phyloP scores from a whole-genome alignment of 163 green algal genomes.

The Chlamydomonas reinhardtii region DNA sequence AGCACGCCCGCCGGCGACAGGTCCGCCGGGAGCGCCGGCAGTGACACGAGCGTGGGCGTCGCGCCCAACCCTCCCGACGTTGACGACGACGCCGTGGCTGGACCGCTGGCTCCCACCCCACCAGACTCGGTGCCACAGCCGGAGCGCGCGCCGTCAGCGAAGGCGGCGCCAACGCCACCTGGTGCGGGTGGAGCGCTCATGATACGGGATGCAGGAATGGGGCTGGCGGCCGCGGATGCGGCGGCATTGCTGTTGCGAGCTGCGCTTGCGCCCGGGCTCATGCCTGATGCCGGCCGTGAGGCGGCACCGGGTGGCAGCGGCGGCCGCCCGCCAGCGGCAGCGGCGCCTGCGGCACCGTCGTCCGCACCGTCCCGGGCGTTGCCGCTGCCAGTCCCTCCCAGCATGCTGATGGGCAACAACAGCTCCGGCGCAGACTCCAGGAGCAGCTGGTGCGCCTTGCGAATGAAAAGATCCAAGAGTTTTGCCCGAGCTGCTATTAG shows the following conservation, averaged over 20 bases:
- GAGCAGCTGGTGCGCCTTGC: slow-evolving; percentile 41
- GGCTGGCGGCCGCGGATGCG: too few relatives aligned
- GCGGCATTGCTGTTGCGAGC: too few relatives aligned
- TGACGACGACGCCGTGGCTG: not conserved
- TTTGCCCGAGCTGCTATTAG: slow-evolving; percentile 13
- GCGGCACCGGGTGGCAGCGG: not conserved
- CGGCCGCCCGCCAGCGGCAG: not conserved
- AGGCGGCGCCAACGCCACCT: too few relatives aligned
- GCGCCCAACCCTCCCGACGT: too few relatives aligned
- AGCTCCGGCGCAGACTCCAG: slow-evolving; percentile 34
- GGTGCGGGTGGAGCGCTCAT: too few relatives aligned
- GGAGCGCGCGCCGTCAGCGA: too few relatives aligned
- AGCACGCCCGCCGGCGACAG: slow-evolving; percentile 40
- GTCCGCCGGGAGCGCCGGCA: not conserved
- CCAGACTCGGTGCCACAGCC: too few relatives aligned
- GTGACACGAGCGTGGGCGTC: not conserved
- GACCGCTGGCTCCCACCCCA: too few relatives aligned
- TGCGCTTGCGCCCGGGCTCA: not conserved
- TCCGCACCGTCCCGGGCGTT: not conserved
- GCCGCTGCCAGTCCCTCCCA: not conserved
- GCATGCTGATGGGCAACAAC: not conserved
- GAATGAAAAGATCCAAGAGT: slow-evolving; percentile 42
- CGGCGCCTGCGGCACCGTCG: not conserved
- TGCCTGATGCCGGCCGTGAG: not conserved
- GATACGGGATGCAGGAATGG: too few relatives aligned